Conservation (phyloP, 768 basidiomycete genomes). For the Pulveroboletus sp. region DNA sequence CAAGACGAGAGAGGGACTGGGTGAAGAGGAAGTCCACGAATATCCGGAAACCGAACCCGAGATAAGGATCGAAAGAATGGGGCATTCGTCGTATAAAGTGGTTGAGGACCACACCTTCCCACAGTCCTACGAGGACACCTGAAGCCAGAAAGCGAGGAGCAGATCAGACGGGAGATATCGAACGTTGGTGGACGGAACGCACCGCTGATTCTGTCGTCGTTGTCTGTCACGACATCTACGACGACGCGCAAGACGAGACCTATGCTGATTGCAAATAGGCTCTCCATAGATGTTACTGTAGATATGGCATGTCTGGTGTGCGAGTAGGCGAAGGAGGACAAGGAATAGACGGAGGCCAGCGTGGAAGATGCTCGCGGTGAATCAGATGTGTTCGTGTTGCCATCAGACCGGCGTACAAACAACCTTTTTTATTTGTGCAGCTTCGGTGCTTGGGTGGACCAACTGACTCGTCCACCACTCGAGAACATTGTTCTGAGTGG, state of each 20-base stretch:
- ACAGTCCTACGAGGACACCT: conserved; percentile 69
- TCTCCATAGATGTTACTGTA: conserved; percentile 52
- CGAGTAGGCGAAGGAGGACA: conserved; percentile 23
- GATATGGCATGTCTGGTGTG: conserved; percentile 28
- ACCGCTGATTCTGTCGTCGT: conserved; percentile 31
- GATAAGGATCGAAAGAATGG: conserved; percentile 60
- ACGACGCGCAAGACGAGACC: conserved; percentile 64
- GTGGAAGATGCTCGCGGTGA: conserved; percentile 7
- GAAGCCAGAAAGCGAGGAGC: conserved; percentile 16
- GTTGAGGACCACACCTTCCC: conserved; percentile 72
- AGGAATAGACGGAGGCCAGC: conserved; percentile 30
- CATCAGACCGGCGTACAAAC: conserved; percentile 13
- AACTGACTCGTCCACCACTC: no score
- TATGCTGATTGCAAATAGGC: conserved; percentile 59
- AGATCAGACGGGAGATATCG: background rate
- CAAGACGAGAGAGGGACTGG: conserved; percentile 43
- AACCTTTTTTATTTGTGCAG: conserved; percentile 17
- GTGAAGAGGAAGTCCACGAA: conserved; percentile 69
- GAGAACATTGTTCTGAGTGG: no score
- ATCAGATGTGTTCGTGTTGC: background rate
- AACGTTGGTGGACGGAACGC: conserved; percentile 4
- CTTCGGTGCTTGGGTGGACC: no score
- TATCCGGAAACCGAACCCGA: conserved; percentile 63
- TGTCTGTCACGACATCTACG: conserved; percentile 43
- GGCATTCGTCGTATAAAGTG: conserved; percentile 70